Evolutionary conservation across 2,329 filamentous ascomycete genomes (phyloP), one percentile per base, ranked within the genome.

Genomic region (Penicillium sp.): DNA sequence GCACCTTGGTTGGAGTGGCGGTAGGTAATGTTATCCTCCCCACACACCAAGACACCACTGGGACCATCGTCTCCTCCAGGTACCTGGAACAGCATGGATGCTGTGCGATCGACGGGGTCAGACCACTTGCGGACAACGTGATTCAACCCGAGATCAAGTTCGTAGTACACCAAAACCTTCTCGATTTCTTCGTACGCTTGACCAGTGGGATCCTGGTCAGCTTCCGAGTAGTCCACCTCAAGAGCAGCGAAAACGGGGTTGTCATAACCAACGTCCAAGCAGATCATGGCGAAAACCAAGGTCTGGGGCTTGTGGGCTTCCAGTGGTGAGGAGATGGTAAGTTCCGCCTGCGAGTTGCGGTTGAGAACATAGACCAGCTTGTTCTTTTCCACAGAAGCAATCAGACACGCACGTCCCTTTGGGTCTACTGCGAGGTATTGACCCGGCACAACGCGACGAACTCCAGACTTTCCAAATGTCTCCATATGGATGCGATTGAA

Each of bases 351-450:
- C 3, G 92, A 86, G 77, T 96, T 96, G 64, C 96, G 89, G 76
- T 97, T 97, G 66, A 99, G 83, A 69, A 99, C 93, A 77, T 99
- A 99, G 66, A 99, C 94, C 56, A 99, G 89, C 80, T 99, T 99
- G 80, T 97, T 99, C 84, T 99, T 99, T 79, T 99, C 96, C 55
- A 93, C 84, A 6, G 93, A 93, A 10, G 94, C 92, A 61, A 97
- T 90, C 72, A 99, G 83, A 72, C 93, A 96, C 55, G 96, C 96
- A 79, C 94, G 87, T 55, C 94, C 94, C 76, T 96, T 96, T 29
- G 94, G 94, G 70, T 99, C 94, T 52, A 91, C 91, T 7, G 93
- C 94, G 29, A 99, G 84, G 71, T 97, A 99, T 75, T 99, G 92
- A 60, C 96, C 94, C 2, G 96, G 94, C 44, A 99, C 86, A 38